Evolutionary conservation across 805 yeast species (phyloP), one percentile per base, ranked within the genome.

Genomic region (Cyberlindnera bimundalis): DNA sequence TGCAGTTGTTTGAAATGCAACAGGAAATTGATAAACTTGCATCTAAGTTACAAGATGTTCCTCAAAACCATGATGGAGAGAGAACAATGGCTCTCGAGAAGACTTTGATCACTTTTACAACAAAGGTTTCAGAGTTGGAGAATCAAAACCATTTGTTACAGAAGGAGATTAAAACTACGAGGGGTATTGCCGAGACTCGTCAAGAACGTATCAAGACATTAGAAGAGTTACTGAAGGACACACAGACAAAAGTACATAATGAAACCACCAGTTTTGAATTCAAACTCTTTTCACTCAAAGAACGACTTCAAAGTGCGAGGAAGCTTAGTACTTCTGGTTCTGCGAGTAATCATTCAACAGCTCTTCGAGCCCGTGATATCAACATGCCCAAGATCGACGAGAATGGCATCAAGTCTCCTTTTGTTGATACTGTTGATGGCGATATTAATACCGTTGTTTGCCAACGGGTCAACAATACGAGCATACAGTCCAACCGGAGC

Each of bases 101-200:
- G 35, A 71, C 86, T 1, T 61, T 84, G 15, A 73, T 72, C 32
- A 79, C 72, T 45, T 69, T 84, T 46, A 69, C 75, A 15, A 66
- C 64, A n/a, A 79, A 80, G 41, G 69, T 83, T 40, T 70, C 70
- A 37, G 84, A 82, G 45, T 71, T 81, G 24, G 82, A 80, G 45
- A 59, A 67, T n/a, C 81, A 80, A 54, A 84, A 84, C 55, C 61
- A 68, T 23, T 66, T 73, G 36, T 61, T 84, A 25, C 67, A 75
- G 37, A 76, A 70, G 49, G 87, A 82, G 49, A 64, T 81, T 15
- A 66, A 67, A 20, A 65, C 78, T 4, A 67, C 78, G 29, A 76
- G 76, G 43, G 71, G 75, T 46, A 70, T 82, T 43, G 71, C 81
- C 23, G 79, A 74, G 15, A 63, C 76, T 14, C 70, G 87, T 40